Evolutionary conservation across 2,329 filamentous ascomycete species (phyloP), one percentile per base, ranked within the genome.

Genomic region (Alternaria viburni): DNA sequence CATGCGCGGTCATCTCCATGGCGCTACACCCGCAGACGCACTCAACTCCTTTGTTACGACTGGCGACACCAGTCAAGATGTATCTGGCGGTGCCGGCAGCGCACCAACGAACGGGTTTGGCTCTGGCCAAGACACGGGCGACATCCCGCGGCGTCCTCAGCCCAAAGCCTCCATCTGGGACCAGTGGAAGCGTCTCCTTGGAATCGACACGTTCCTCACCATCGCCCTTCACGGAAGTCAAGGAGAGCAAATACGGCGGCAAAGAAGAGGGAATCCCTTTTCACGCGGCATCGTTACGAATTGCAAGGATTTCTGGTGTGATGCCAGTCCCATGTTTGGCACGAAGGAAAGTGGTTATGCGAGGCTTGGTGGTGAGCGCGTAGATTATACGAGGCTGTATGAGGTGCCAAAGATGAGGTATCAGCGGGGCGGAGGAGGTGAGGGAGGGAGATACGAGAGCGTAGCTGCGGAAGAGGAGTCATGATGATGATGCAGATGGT

Each of bases 241-340:
- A 69, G 73, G 80, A 70, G 81, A 86, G 70, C 68, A 81, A 69
- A 66, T 79, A 71, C 54, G 64, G 3, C 66, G 64, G 62, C 67
- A 61, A 73, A 80, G 85, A 67, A 84, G 85, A 59, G 86, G 85
- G 69, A 99, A 98, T 77, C 94, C 94, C 0, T 99, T 95, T 79
- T 95, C 90, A 61, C 86, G 89, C 30, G 96, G 96, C 8, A 85
- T 93, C 43, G 72, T 96, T n/a, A 87, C 90, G 62, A 99, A 99
- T 77, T 99, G 96, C 81, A 91, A 88, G 69, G 96, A 99, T 80
- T 99, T 99, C 79, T 98, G 94, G 93, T 95, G 92, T 74, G 96
- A 98, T 77, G 89, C 92, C 2, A 90, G 92, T 3, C 91, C 95
- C 0, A 79, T 97, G 17, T 95, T 97, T 77, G 89, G 91, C 11